Evolutionary conservation across 768 basidiomycete genomes (phyloP), one percentile per base, ranked within the genome.

Genomic region (Mycena capillaripes): DNA sequence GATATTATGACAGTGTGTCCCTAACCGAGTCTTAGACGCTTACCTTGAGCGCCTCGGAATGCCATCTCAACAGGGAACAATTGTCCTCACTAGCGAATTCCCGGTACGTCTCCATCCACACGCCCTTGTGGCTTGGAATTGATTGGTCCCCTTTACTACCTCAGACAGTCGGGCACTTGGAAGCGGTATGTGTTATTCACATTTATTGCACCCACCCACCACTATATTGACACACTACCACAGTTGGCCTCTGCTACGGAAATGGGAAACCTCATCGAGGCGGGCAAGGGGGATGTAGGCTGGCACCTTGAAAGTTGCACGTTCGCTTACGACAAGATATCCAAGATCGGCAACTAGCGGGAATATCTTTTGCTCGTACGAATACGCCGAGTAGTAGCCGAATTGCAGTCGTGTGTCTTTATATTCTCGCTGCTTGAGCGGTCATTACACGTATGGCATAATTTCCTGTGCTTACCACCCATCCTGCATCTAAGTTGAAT

Each of bases 1-100:
- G 34, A 36, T 23, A 25, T 21, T 58, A 27, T 42, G 36, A 27
- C 40, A 60, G 58, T 27, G 10, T 27, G 32, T 60, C 25, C 58
- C 58, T 14, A 60, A 60, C 58, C 58, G 38, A 5, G 23, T 23
- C 38, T 12, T 60, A 12, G 58, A 60, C 38, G 58, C 21, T n/a
- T 38, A 60, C 58, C 58, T 60, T 14, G 58, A 60, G 40, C 21
- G 25, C 58, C 58, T 60, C 12, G 58, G 58, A 25, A 25, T 60
- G 58, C 58, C 58, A n/a, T 42, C 58, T 9, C 25, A 38, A 12
- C 36, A 23, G n/a, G 40, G n/a, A 40, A 60, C 58, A 17, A 42
- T 60, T 27, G 58, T 60, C 38, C 19, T 42, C 23, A 60, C 23
- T 23, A 27, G 17, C n/a, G 36, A 60, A 40, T 60, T 60, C 40